A percentile compares a stretch with the other conserved stretches of the same genome.
phyloP scores from a whole-genome alignment of 2,329 filamentous ascomycete genomes.

The Tolypocladium guangdongense region DNA sequence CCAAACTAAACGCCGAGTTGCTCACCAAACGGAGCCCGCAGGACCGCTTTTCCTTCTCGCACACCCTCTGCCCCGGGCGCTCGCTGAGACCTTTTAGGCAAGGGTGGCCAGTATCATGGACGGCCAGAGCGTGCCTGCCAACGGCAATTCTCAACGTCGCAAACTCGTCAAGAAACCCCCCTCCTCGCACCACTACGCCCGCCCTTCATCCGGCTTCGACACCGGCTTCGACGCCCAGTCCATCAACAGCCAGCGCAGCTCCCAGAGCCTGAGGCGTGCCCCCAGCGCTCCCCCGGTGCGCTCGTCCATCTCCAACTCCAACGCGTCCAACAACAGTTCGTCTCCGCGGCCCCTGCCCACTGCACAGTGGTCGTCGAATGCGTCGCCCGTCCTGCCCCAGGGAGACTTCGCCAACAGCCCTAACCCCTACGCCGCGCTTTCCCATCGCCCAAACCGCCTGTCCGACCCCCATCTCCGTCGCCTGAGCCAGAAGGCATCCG shows the following conservation, averaged over 20 bases:
- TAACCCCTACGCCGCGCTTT: slow-evolving; percentile 6
- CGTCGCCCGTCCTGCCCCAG: slow-evolving; percentile 33
- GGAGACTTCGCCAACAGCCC: slow-evolving; percentile 25
- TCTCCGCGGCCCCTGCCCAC: slow-evolving; percentile 35
- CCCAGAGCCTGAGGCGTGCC: slow-evolving; percentile 48
- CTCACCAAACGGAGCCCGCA: slow-evolving; percentile 4
- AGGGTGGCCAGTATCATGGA: slow-evolving; percentile 32
- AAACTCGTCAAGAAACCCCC: slow-evolving; percentile 53
- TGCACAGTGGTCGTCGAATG: slow-evolving; percentile 29
- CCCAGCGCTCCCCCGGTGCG: slow-evolving; percentile 46
- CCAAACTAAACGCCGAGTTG: not conserved
- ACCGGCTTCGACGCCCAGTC: slow-evolving; percentile 44
- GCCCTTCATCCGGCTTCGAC: slow-evolving; percentile 39
- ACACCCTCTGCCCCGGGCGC: slow-evolving; percentile 5
- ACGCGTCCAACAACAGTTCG: slow-evolving; percentile 37
- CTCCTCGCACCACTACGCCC: slow-evolving; percentile 25
- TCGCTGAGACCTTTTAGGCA: slow-evolving; percentile 13
- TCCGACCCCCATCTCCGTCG: slow-evolving; percentile 9
- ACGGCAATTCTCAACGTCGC: slow-evolving; percentile 43
- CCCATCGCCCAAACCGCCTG: slow-evolving; percentile 9
- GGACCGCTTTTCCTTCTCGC: slow-evolving; percentile 6
- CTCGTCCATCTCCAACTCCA: slow-evolving; percentile 35
- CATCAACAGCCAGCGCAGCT: slow-evolving; percentile 52
- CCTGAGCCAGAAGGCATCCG: slow-evolving; percentile 25
- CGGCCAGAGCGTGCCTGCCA: slow-evolving; percentile 29